Evolutionary conservation across 1,139 yeast genomes (phyloP).

Genomic region (Hemisphaericaspora lyxosophila): DNA sequence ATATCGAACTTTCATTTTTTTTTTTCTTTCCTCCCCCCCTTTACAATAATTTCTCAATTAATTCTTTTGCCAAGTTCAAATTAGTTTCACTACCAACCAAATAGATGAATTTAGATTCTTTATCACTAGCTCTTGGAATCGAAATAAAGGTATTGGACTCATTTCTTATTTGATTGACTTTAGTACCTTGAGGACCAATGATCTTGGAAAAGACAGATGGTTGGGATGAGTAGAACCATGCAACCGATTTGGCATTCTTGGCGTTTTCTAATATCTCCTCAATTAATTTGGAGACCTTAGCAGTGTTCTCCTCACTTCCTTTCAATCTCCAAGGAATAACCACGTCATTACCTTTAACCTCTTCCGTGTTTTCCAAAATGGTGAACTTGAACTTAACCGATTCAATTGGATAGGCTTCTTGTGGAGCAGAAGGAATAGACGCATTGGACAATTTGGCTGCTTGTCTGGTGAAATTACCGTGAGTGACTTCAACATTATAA

Average conservation of each 20-base stretch:
- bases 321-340: conserved; percentile 65
- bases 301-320: conserved; percentile 44
- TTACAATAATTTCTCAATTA: conserved; percentile 22
- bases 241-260: conserved; percentile 30
- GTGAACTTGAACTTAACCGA: conserved; percentile 42
- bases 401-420: conserved; percentile 45
- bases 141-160: conserved; percentile 58
- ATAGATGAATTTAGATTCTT: conserved; percentile 27
- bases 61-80: conserved; percentile 28
- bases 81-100: conserved; percentile 35
- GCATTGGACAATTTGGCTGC: conserved; percentile 52
- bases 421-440: conserved; percentile 49
- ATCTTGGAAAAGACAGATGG: conserved; percentile 51
- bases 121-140: conserved; percentile 62
- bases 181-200: conserved; percentile 77
- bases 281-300: conserved; percentile 38
- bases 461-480: conserved; percentile 52
- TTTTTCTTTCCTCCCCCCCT: too few relatives aligned
- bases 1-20: too few relatives aligned
- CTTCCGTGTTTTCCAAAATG: conserved; percentile 28
- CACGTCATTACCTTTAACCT: conserved; percentile 18
- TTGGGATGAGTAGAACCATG: conserved; percentile 40
- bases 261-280: conserved; percentile 36
- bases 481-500: conserved; percentile 60
- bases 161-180: conserved; percentile 61